phyloP scores from a whole-genome alignment of 208 protist species.

The Kentomonas sorsogonicus region DNA sequence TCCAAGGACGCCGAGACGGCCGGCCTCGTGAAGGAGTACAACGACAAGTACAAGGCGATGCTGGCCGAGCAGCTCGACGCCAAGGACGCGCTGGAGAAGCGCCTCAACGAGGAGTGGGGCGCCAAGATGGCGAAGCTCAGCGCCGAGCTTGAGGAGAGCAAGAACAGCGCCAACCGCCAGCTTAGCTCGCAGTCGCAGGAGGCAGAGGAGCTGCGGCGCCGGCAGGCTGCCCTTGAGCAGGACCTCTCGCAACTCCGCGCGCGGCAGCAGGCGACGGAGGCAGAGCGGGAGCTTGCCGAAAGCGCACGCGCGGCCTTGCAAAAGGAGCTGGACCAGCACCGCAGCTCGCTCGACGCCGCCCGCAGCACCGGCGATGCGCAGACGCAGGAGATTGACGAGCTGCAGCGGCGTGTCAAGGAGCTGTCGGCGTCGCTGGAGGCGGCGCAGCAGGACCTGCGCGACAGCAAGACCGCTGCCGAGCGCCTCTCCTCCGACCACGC shows the following conservation, averaged over 20 bases:
- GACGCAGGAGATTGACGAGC: slow-evolving; percentile 2
- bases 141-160: slow-evolving; percentile 19
- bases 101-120: slow-evolving; percentile 39
- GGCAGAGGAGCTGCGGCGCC: slow-evolving; percentile 23
- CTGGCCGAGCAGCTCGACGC: slow-evolving; percentile 84
- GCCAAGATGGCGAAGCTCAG: slow-evolving; percentile 28
- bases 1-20: slow-evolving; percentile 67
- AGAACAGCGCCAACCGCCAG: slow-evolving; percentile 16
- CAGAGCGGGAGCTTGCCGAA: background rate
- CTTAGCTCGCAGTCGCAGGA: slow-evolving; percentile 18
- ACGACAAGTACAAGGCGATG: slow-evolving; percentile 91
- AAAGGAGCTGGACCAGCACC: slow-evolving; percentile 18
- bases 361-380: slow-evolving; percentile 18
- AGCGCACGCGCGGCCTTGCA: background rate
- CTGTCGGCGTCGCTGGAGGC: background rate
- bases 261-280: background rate
- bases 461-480: slow-evolving; percentile 15
- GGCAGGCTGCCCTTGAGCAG: slow-evolving; percentile 24
- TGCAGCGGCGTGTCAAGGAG: background rate
- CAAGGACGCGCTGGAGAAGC: slow-evolving; percentile 59
- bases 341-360: slow-evolving; percentile 8
- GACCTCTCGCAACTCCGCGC: slow-evolving; percentile 9
- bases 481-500: slow-evolving; percentile 17
- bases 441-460: slow-evolving; percentile 12
- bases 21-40: slow-evolving; percentile 85